These are phyloP conservation scores for Acanthochlamys bracteata DNA, from an alignment of 106 monocot species.

Conservation along the genomic window DNA sequence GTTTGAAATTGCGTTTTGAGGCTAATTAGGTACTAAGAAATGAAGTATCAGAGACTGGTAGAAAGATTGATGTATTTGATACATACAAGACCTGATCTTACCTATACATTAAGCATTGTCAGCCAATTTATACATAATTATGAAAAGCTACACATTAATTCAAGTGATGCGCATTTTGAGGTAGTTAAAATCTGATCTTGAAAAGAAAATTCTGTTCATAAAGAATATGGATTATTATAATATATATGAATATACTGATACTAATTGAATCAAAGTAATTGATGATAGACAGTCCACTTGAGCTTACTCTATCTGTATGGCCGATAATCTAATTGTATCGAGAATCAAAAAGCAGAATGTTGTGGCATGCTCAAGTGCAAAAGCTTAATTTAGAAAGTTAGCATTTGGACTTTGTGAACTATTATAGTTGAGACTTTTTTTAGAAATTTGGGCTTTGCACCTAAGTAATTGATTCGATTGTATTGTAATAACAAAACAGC, in stretches of 20 bases:
- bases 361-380: background rate
- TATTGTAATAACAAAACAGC: slow-evolving; percentile 11
- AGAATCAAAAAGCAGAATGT: slow-evolving; percentile 1
- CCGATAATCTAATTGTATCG: background rate
- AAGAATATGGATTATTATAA: background rate
- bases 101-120: background rate
- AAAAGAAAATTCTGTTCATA: slow-evolving; percentile 5
- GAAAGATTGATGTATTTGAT: slow-evolving; percentile 8
- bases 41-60: slow-evolving; percentile 8
- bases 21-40: background rate
- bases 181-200: background rate
- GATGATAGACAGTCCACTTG: background rate
- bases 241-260: slow-evolving; percentile 7
- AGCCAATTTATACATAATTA: slow-evolving; percentile 12
- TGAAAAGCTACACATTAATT: background rate
- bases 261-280: background rate
- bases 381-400: background rate
- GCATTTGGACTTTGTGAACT: slow-evolving; percentile 4
- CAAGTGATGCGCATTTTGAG: background rate
- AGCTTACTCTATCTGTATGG: slow-evolving; percentile 6
- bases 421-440: slow-evolving; percentile 5
- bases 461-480: background rate
- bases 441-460: background rate
- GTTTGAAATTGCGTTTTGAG: background rate
- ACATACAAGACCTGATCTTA: background rate